A percentile compares a stretch with the other conserved stretches of the same genome.
phyloP scores from a whole-genome alignment of 148 eudicot genomes.

The Fagopyrum homotropicum region DNA sequence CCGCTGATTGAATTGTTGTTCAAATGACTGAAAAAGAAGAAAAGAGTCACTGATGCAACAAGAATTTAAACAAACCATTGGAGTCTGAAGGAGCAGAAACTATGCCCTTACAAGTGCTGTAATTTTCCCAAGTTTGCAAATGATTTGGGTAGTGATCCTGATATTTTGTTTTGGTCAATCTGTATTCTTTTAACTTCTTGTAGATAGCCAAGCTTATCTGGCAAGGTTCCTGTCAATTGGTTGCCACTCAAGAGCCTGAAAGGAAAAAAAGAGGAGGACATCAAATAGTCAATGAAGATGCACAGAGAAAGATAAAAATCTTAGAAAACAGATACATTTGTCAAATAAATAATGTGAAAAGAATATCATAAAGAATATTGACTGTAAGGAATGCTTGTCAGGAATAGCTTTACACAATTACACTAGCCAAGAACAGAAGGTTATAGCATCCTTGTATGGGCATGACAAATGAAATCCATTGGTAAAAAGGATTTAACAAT shows the following conservation, averaged over 20 bases:
- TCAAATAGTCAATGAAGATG: neutral
- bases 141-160: slow-evolving; percentile 71
- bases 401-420: neutral
- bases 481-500: neutral
- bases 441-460: neutral
- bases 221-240: slow-evolving; percentile 67
- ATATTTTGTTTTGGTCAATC: slow-evolving; percentile 66
- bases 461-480: neutral
- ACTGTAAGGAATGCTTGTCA: neutral
- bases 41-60: neutral
- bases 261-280: slow-evolving; percentile 13
- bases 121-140: slow-evolving; percentile 61
- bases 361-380: neutral
- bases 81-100: neutral
- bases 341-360: neutral
- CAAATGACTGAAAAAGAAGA: slow-evolving; percentile 39
- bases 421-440: neutral
- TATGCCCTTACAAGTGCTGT: slow-evolving; percentile 61
- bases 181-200: slow-evolving; percentile 54
- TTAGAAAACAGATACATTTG: neutral
- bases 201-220: slow-evolving; percentile 70
- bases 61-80: neutral
- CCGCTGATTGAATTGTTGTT: slow-evolving; percentile 88
- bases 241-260: slow-evolving; percentile 80
- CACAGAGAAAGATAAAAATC: neutral